Conservation (phyloP, 306 rosid species). For the Cucurbita argyrosperma region DNA sequence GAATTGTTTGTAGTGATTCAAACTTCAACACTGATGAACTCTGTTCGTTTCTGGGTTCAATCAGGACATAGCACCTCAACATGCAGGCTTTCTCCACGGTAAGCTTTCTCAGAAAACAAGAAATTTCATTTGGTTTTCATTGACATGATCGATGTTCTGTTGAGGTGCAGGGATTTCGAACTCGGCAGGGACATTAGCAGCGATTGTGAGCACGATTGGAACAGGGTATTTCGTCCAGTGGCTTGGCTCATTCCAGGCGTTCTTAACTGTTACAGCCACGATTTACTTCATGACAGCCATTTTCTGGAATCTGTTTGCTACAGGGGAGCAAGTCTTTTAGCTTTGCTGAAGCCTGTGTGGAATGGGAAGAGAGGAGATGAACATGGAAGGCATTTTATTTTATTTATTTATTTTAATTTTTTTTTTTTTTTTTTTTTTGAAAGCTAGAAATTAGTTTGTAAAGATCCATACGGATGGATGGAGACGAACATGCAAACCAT, state of each 20-base stretch:
- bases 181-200: constrained; percentile 77
- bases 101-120: neutral
- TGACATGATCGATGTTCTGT: neutral
- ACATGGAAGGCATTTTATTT: neutral
- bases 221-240: constrained; percentile 86
- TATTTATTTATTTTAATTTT: too few relatives aligned
- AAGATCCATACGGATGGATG: too few relatives aligned
- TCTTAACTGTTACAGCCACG: constrained; percentile 54
- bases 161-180: constrained; percentile 55
- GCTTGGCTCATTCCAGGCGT: constrained; percentile 87
- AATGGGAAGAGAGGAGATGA: neutral
- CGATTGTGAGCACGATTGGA: constrained; percentile 90
- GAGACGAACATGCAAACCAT: too few relatives aligned
- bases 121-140: neutral
- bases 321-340: constrained; percentile 61
- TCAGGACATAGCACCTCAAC: constrained; percentile 92
- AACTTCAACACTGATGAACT: neutral
- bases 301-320: constrained; percentile 75
- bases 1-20: neutral
- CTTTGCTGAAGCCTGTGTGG: neutral
- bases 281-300: constrained; percentile 56
- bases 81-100: constrained; percentile 87
- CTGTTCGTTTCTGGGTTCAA: constrained; percentile 10
- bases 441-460: neutral
- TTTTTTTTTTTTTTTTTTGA: neutral